phyloP scores from a whole-genome alignment of 805 yeast genomes.

The Candida gorgasii region DNA sequence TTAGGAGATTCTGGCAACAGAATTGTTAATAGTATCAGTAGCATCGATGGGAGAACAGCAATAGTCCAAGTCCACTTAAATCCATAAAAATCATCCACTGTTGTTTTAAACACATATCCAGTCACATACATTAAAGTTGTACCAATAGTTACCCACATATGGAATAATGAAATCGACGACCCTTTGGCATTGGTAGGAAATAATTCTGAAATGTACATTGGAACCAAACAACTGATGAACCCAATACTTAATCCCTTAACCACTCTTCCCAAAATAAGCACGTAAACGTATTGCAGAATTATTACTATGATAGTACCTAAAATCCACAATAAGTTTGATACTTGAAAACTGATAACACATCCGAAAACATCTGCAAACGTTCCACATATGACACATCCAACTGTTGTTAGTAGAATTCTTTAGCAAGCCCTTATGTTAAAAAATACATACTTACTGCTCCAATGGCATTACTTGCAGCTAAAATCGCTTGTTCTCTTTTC shows the following conservation, averaged over 20 bases:
- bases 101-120: conserved; percentile 16
- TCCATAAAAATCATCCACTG: conserved; percentile 12
- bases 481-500: conserved; percentile 24
- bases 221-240: conserved; percentile 28
- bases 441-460: conserved; percentile 31
- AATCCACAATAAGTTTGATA: conserved; percentile 28
- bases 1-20: conserved; percentile 34
- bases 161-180: conserved; percentile 24
- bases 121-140: conserved; percentile 19
- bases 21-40: conserved; percentile 20
- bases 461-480: conserved; percentile 28
- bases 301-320: conserved; percentile 26
- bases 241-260: conserved; percentile 36
- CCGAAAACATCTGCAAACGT: conserved; percentile 30
- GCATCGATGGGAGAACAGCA: conserved; percentile 21
- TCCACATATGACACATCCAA: conserved; percentile 34
- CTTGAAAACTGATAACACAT: conserved; percentile 23
- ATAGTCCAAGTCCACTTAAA: conserved; percentile 23
- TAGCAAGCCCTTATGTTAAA: conserved; percentile 1
- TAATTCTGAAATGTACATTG: conserved; percentile 34
- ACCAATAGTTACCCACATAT: conserved; percentile 22
- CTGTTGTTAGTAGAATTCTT: conserved; percentile 7
- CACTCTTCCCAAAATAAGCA: conserved; percentile 29
- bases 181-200: conserved; percentile 25
- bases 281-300: conserved; percentile 24